Base-by-base conservation (phyloP, 1,284 basidiomycete species). In the Papiliotrema terrestris region DNA sequence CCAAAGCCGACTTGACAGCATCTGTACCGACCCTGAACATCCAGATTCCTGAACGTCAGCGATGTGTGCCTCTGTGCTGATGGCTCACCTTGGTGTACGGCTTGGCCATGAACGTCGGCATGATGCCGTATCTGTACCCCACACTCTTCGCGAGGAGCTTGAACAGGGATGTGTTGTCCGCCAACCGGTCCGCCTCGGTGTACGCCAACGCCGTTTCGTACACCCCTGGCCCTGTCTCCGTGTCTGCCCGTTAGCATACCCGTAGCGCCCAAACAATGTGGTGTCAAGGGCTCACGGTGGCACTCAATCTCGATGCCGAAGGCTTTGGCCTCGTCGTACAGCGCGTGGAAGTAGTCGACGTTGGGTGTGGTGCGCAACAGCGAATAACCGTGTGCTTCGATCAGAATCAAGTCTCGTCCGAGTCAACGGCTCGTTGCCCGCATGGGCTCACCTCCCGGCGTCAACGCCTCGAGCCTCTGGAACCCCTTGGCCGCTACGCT, bases 61-160 rank as follows among this genome's bases (percentile, higher is more conserved):
- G 14, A 14, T 36, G n/a, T 22, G 29, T 11, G n/a, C 2, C n/a
- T n/a, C n/a, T n/a, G n/a, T n/a, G n/a, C n/a, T n/a, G n/a, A n/a
- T n/a, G 26, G 20, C 86, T 71, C 69, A 92, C 90, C 68, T 90
- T 86, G 46, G 85, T 86, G 87, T 88, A 94, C 23, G 94, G 95
- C 69, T 97, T 97, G 0, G 95, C 94, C 95, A 98, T 98, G 75
- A 98, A 98, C 56, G 91, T 95, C 0, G 94, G 94, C 45, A 91
- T 82, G 52, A 98, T 82, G 9, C 88, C 89, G 62, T 88, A 81
- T 72, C 88, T 85, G 83, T 96, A 90, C 0, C 94, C 94, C 2
- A 95, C 76, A 60, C 89, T 92, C 79, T 97, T 97, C 8, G 91
- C 89, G 14, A 91, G 77, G 65, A 88, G 89, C 75, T 98, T 98